Evolutionary conservation across 192 early-diverging fungal species (phyloP).

Genomic region (Coemansia biformis): DNA sequence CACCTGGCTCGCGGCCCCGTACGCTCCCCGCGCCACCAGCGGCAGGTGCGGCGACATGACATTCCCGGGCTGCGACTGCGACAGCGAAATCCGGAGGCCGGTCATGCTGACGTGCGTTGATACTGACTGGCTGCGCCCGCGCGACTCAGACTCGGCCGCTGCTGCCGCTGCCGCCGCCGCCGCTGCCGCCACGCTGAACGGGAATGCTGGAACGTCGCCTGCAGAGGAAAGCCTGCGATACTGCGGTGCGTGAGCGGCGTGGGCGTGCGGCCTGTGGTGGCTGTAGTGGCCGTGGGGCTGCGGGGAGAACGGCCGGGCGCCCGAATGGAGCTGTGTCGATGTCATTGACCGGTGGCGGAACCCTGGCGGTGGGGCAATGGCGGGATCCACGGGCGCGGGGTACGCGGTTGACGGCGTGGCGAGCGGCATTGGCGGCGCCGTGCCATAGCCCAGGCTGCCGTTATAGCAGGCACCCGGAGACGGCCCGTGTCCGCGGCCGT

Average conservation of each 20-base stretch:
- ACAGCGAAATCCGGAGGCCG: conserved; percentile 29
- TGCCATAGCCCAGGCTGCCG: too few species aligned
- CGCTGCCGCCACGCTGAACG: conserved; percentile 6
- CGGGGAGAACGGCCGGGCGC: conserved; percentile 10
- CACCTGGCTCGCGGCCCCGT: neutral
- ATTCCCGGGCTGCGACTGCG: conserved; percentile 35
- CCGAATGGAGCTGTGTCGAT: conserved; percentile 21
- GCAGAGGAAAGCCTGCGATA: neutral
- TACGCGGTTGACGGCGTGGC: too few species aligned
- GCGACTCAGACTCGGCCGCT: conserved; percentile 1
- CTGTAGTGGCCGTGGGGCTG: conserved; percentile 6
- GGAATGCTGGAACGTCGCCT: neutral
- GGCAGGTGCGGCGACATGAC: conserved; percentile 29
- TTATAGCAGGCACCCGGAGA: too few species aligned
- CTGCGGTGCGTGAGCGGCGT: neutral
- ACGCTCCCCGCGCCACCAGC: conserved; percentile 6
- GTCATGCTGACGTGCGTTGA: conserved; percentile 22
- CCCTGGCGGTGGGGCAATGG: conserved; percentile 8
- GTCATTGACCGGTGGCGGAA: conserved; percentile 32
- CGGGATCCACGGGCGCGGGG: conserved; percentile 1
- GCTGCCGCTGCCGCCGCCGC: too few species aligned
- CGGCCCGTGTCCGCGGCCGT: conserved; percentile 5
- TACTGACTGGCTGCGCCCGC: conserved; percentile 35
- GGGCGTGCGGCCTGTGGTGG: neutral
- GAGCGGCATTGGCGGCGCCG: too few species aligned